A percentile compares a stretch with the other conserved stretches of the same genome.
phyloP scores from a whole-genome alignment of 2,329 filamentous ascomycete genomes.

The Mycosphaerelloides madeirae region DNA sequence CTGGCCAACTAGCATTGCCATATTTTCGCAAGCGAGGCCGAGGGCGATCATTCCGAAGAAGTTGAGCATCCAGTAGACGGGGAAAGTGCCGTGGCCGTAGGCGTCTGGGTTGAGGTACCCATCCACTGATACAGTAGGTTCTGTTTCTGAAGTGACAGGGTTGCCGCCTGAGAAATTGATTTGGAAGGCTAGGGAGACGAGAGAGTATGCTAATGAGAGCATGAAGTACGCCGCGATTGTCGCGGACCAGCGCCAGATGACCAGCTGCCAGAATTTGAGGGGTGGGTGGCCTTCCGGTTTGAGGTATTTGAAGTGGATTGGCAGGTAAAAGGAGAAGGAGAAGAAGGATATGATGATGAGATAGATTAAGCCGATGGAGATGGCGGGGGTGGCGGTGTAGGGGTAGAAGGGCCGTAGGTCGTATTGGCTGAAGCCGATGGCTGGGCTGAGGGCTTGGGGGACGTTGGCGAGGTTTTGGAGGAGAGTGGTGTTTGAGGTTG shows the following conservation, averaged over 20 bases:
- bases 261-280: conserved; percentile 54
- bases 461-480: conserved; percentile 42
- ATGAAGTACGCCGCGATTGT: conserved; percentile 57
- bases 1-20: conserved; percentile 57
- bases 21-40: conserved; percentile 61
- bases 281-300: conserved; percentile 52
- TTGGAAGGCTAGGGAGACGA: conserved; percentile 60
- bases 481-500: conserved; percentile 34
- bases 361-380: conserved; percentile 62
- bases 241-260: conserved; percentile 55
- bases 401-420: conserved; percentile 59
- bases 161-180: conserved; percentile 53
- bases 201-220: conserved; percentile 58
- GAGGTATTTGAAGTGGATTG: conserved; percentile 55
- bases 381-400: conserved; percentile 51
- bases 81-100: conserved; percentile 55
- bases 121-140: conserved; percentile 32
- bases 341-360: conserved; percentile 65
- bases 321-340: conserved; percentile 60
- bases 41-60: conserved; percentile 59
- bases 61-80: conserved; percentile 53
- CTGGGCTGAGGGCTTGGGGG: conserved; percentile 53
- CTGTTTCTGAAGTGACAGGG: conserved; percentile 41
- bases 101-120: conserved; percentile 44
- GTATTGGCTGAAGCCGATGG: conserved; percentile 51